Conservation (phyloP, 1,284 basidiomycete species). For the Marasmius tenuissimus region DNA sequence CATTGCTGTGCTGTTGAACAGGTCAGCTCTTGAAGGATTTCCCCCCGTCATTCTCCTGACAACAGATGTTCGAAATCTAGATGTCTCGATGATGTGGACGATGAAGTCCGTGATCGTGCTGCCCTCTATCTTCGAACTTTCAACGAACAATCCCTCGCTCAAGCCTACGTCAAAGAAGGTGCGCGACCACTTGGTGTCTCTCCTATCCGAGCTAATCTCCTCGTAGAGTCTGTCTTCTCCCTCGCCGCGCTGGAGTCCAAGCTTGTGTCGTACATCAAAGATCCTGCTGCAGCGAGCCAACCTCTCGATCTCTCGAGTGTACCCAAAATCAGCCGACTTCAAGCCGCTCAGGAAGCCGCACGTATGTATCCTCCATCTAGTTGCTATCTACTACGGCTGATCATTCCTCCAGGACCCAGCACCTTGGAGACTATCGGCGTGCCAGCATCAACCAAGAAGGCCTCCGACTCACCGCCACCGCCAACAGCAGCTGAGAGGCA, state of each 20-base stretch:
- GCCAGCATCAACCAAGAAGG: constrained; percentile 59
- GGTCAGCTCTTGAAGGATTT: constrained; percentile 47
- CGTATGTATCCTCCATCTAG: constrained; percentile 47
- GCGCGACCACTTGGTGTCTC: constrained; percentile 18
- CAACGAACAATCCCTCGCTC: constrained; percentile 78
- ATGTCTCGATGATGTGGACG: constrained; percentile 97
- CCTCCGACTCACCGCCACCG: constrained; percentile 59
- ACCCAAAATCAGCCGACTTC: constrained; percentile 89
- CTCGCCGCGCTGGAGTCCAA: constrained; percentile 84
- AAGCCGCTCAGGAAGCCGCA: constrained; percentile 83
- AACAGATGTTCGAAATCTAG: constrained; percentile 37
- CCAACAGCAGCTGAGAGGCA: constrained; percentile 81
- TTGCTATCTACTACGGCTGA: constrained; percentile 8
- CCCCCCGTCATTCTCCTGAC: neutral
- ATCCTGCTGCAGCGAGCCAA: constrained; percentile 62
- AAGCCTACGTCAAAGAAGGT: constrained; percentile 92
- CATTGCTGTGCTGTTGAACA: constrained; percentile 81
- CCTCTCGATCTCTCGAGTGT: constrained; percentile 83
- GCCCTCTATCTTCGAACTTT: constrained; percentile 91
- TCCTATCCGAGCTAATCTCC: neutral
- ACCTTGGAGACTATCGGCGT: constrained; percentile 80
- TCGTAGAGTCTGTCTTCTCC: constrained; percentile 87
- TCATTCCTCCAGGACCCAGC: constrained; percentile 62
- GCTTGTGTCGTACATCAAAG: constrained; percentile 87
- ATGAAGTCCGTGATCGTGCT: constrained; percentile 98